Evolutionary conservation across 257 asterid species (phyloP).

Genomic region (Osmanthus fragrans): DNA sequence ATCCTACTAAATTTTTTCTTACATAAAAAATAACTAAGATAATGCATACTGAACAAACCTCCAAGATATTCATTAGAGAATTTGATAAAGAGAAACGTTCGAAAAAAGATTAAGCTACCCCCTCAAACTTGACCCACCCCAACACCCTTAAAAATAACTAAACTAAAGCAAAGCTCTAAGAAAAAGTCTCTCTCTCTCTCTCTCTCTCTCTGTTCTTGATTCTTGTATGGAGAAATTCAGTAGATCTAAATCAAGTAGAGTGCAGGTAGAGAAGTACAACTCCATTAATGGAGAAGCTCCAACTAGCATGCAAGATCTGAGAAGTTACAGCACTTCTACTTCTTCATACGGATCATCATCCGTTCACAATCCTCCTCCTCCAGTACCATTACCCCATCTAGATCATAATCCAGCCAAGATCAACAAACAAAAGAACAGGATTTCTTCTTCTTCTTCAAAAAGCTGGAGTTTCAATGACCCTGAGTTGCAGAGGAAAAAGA

Average conservation of each 20-base stretch:
- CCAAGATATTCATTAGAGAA: too few species aligned
- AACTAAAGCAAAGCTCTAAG: too few species aligned
- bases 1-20: too few species aligned
- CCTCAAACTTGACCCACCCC: too few species aligned
- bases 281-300: slow-evolving; percentile 21
- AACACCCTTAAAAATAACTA: too few species aligned
- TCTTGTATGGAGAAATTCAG: slow-evolving; percentile 43
- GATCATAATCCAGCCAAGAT: slow-evolving; percentile 25
- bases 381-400: neutral
- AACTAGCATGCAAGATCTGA: slow-evolving; percentile 54
- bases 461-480: slow-evolving; percentile 61
- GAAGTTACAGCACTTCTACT: slow-evolving; percentile 74
- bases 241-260: slow-evolving; percentile 51
- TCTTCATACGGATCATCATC: slow-evolving; percentile 28
- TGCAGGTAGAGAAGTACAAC: slow-evolving; percentile 18
- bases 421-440: slow-evolving; percentile 54
- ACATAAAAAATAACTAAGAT: too few species aligned
- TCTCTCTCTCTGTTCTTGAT: neutral
- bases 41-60: too few species aligned
- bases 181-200: neutral
- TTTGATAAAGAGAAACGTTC: too few species aligned
- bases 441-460: slow-evolving; percentile 31
- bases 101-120: too few species aligned
- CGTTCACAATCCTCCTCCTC: slow-evolving; percentile 12
- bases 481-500: slow-evolving; percentile 75